phyloP scores from a whole-genome alignment of 345 rosid genomes.

The Ceriops zippeliana region DNA sequence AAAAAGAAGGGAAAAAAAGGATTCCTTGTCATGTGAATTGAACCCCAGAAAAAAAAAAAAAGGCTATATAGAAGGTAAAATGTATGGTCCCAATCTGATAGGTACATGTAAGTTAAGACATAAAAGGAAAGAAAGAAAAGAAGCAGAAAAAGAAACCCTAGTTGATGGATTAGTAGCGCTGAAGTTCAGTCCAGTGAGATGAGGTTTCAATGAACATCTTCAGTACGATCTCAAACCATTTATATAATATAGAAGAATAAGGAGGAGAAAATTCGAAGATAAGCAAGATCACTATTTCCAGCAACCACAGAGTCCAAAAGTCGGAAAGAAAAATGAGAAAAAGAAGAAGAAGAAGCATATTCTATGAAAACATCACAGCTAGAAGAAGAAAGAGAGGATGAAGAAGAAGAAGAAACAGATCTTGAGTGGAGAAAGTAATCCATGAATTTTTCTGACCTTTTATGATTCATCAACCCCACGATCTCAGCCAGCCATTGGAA shows the following conservation, averaged over 20 bases:
- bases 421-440: conserved; percentile 2
- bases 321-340: conserved; percentile 1
- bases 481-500: background rate
- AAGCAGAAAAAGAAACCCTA: conserved; percentile 13
- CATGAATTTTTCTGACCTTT: conserved; percentile 25
- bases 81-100: too few species aligned
- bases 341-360: background rate
- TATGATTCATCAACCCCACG: background rate
- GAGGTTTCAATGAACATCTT: background rate
- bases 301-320: conserved; percentile 19
- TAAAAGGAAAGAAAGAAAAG: background rate
- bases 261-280: conserved; percentile 23
- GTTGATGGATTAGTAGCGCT: background rate
- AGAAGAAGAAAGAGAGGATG: background rate
- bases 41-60: background rate
- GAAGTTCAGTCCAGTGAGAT: background rate
- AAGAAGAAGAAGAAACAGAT: background rate
- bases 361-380: conserved; percentile 15
- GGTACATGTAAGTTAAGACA: too few species aligned
- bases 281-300: conserved; percentile 28
- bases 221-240: conserved; percentile 16
- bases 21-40: background rate
- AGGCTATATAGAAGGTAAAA: too few species aligned
- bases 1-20: background rate
- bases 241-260: conserved; percentile 11